Percentiles rank a stretch among this genome's conserved stretches.
Conservation (phyloP, 108 stramenopile species). For the Cyclotella cryptica region DNA sequence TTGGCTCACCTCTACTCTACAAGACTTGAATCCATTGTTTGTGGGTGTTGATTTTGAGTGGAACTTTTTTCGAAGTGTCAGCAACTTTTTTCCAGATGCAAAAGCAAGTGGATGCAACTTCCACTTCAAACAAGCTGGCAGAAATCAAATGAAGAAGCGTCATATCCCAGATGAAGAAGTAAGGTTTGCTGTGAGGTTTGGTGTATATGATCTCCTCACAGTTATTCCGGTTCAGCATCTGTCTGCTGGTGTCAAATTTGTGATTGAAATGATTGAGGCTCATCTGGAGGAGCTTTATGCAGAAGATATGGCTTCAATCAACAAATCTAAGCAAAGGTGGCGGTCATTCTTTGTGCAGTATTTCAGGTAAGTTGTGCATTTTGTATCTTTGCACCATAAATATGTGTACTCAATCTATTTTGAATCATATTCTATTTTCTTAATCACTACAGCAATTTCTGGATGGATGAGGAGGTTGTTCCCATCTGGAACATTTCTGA, state of each 20-base stretch:
- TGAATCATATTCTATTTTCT: neutral
- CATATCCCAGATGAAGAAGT: neutral
- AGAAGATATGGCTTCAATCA: neutral
- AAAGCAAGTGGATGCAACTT: constrained; percentile 8
- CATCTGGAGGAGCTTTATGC: constrained; percentile 4
- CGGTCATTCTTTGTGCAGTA: neutral
- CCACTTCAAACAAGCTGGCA: constrained; percentile 7
- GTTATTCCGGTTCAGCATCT: neutral
- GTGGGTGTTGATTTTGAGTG: constrained; percentile 3
- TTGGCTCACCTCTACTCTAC: neutral
- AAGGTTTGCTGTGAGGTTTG: neutral
- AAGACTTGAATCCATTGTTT: neutral
- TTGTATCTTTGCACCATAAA: neutral
- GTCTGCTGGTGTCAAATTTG: neutral
- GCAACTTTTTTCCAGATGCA: neutral
- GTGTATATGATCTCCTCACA: constrained; percentile 4
- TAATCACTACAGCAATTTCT: neutral
- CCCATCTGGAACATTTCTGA: neutral
- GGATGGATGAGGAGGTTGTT: neutral
- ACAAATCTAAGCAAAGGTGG: neutral
- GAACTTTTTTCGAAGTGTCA: neutral
- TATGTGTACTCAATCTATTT: neutral
- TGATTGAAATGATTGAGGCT: neutral
- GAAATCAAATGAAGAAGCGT: neutral
- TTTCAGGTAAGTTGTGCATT: no score